phyloP scores from a whole-genome alignment of 176 grass and related monocot genomes.

The Ensete ventricosum region DNA sequence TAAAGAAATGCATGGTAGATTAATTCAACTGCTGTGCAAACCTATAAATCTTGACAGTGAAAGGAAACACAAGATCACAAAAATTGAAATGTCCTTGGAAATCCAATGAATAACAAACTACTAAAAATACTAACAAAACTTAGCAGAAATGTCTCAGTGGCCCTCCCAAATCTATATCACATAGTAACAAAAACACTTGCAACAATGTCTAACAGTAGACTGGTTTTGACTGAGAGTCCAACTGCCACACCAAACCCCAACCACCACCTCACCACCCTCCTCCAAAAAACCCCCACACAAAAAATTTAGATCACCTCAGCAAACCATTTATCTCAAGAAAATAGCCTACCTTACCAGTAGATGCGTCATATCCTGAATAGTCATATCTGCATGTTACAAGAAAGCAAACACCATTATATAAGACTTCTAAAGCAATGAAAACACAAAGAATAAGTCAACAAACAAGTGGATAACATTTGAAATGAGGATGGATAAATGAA shows the following conservation, averaged over 20 bases:
- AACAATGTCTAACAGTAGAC: background rate
- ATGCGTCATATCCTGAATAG: constrained; percentile 87
- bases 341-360: constrained; percentile 56
- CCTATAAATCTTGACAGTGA: background rate
- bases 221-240: background rate
- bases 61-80: background rate
- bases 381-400: constrained; percentile 65
- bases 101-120: background rate
- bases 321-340: background rate
- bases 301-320: background rate
- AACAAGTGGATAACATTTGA: too few species aligned
- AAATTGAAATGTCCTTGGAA: background rate
- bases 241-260: background rate
- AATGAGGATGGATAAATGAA: too few species aligned
- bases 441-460: too few species aligned
- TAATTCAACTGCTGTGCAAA: too few species aligned
- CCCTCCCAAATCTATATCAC: too few species aligned
- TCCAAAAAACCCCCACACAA: background rate
- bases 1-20: too few species aligned
- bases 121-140: background rate
- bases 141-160: too few species aligned
- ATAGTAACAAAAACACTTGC: background rate
- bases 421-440: too few species aligned
- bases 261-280: background rate
- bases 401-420: background rate